phyloP scores from a whole-genome alignment of 352 stramenopile species.

The Sclerospora graminicola region DNA sequence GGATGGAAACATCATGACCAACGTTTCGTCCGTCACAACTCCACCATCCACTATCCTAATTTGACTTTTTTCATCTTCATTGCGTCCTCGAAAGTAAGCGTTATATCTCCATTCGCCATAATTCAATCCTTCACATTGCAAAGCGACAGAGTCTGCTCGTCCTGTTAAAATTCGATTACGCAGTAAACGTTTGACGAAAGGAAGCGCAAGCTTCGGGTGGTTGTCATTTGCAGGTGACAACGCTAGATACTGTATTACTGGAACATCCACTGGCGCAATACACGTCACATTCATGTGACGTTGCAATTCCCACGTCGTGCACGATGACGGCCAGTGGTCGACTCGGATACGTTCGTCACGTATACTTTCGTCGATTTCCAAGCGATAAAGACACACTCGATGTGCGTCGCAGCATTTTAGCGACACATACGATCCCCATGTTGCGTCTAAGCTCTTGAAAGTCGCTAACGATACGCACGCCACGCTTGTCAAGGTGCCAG shows the following conservation, averaged over 20 bases:
- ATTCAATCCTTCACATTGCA: slow-evolving; percentile 39
- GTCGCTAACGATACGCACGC: slow-evolving; percentile 20
- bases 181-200: slow-evolving; percentile 48
- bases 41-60: slow-evolving; percentile 17
- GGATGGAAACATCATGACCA: slow-evolving; percentile 48
- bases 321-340: slow-evolving; percentile 35
- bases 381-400: slow-evolving; percentile 24
- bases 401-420: slow-evolving; percentile 8
- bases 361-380: slow-evolving; percentile 31
- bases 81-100: slow-evolving; percentile 31
- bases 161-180: slow-evolving; percentile 26
- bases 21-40: slow-evolving; percentile 47
- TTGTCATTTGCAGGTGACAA: slow-evolving; percentile 25
- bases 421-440: slow-evolving; percentile 22
- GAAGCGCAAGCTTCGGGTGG: slow-evolving; percentile 30
- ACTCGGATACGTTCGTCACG: slow-evolving; percentile 17
- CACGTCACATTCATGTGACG: slow-evolving; percentile 11
- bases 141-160: slow-evolving; percentile 15
- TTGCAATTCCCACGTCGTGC: neutral
- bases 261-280: slow-evolving; percentile 19
- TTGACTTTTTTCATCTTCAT: neutral
- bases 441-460: slow-evolving; percentile 10
- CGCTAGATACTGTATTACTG: slow-evolving; percentile 40
- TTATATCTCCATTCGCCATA: slow-evolving; percentile 53
- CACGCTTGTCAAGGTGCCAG: slow-evolving; percentile 15